Base-by-base conservation (phyloP, 2,329 filamentous ascomycete genomes). In the Stagonosporopsis chrysanthemi region DNA sequence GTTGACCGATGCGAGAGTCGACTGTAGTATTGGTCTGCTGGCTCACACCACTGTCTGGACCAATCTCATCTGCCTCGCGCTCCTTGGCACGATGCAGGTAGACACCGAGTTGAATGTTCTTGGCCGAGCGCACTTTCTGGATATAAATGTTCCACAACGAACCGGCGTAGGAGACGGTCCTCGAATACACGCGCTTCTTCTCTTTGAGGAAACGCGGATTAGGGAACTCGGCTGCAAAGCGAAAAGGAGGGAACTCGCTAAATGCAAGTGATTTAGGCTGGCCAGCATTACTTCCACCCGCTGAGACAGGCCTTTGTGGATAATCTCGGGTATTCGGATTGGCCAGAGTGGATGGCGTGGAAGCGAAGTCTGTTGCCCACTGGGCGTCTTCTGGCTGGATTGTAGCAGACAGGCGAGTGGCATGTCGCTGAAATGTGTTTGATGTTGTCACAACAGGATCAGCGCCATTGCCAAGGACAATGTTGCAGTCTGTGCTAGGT, bases 111-210 rank as follows among this genome's bases (percentile, higher is more conserved):
- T 86, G 84, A 11, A 83, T 81, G 50, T 80, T 83, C 61, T 84
- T 84, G 2, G 79, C 78, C 0, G 81, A 83, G 8, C 81, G 79
- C 2, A 85, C 81, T 58, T 85, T 84, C 63, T 86, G 84, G 11
- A 86, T 85, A 68, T 86, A 86, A n/a, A 86, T 82, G 62, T 86
- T 86, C 84, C 84, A 86, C 15, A 85, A 72, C 17, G 79, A 82
- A 2, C 84, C 84, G 4, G 83, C 83, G 58, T 86, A 86, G 64
- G 84, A 86, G 5, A 86, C 82, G 2, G 84, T 86, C 29, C 83
- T 79, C 11, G 81, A 84, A 67, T 86, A 86, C 8, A 86, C 81
- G 0, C 84, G 77, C 68, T 85, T 86, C 74, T 83, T 84, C 66
- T 86, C 84, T 56, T 85, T 86, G 23, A 86, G 73, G 6, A 81